phyloP scores from a whole-genome alignment of 2,329 filamentous ascomycete species.

The Phaeophleospora eucalypticola region DNA sequence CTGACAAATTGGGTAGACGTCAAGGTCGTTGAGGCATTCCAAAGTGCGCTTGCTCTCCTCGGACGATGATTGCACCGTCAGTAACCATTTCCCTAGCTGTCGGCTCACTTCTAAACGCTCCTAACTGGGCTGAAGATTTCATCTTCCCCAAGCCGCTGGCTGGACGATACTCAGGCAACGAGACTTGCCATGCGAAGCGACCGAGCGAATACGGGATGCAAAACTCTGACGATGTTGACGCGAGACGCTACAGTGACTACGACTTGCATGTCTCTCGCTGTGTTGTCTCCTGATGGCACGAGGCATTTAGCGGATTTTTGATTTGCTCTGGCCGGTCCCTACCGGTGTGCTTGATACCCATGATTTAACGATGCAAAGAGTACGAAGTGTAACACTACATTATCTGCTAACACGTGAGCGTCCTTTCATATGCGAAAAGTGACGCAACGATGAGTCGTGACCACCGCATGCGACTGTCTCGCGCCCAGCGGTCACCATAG shows the following conservation, averaged over 20 bases:
- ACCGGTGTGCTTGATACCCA: not conserved
- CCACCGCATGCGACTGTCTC: too few species aligned
- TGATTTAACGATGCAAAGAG: too few species aligned
- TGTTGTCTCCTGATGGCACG: not conserved
- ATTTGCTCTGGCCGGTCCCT: not conserved
- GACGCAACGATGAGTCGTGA: too few species aligned
- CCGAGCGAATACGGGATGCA: not conserved
- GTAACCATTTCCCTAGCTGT: conserved; percentile 23
- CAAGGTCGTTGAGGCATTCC: conserved; percentile 45
- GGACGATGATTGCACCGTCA: conserved; percentile 19
- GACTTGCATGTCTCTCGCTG: not conserved
- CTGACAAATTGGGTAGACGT: conserved; percentile 36
- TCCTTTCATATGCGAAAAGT: too few species aligned
- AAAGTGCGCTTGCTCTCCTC: conserved; percentile 47
- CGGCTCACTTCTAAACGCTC: conserved; percentile 15
- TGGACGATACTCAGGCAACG: not conserved
- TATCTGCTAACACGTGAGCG: too few species aligned
- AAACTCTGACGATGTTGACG: not conserved
- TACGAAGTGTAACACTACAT: too few species aligned
- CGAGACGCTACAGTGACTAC: not conserved
- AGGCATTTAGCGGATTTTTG: not conserved
- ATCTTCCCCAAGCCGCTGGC: not conserved
- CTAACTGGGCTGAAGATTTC: conserved; percentile 18
- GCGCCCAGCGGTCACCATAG: too few species aligned
- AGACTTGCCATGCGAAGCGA: not conserved